A percentile compares a stretch with the other conserved stretches of the same genome.
phyloP scores from a whole-genome alignment of 768 basidiomycete genomes.

The Postia placenta region DNA sequence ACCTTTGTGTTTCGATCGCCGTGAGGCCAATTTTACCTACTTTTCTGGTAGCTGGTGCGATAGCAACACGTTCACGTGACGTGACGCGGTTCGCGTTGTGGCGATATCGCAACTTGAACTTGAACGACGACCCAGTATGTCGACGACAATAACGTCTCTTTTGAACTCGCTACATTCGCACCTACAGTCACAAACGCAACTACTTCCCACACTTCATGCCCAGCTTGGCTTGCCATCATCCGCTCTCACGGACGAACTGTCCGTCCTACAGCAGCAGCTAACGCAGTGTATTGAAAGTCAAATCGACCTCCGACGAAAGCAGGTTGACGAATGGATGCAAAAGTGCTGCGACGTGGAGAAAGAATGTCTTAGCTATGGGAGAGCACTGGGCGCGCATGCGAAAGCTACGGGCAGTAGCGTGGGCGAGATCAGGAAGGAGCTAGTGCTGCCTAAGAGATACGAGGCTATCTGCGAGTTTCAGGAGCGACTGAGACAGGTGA shows the following conservation, averaged over 20 bases:
- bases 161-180: constrained; percentile 74
- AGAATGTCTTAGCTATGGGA: constrained; percentile 60
- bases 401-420: constrained; percentile 62
- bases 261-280: constrained; percentile 66
- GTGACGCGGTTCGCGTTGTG: constrained; percentile 14
- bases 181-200: constrained; percentile 73
- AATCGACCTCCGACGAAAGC: constrained; percentile 59
- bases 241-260: constrained; percentile 77
- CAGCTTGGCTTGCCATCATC: constrained; percentile 79
- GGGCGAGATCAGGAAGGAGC: constrained; percentile 65
- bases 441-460: constrained; percentile 65
- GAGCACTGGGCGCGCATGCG: constrained; percentile 64
- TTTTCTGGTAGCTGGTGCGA: constrained; percentile 49
- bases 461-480: constrained; percentile 65
- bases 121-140: constrained; percentile 15
- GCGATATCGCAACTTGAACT: constrained; percentile 6
- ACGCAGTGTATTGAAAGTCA: constrained; percentile 70
- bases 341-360: constrained; percentile 58
- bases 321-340: constrained; percentile 71
- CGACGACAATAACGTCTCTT: constrained; percentile 80
- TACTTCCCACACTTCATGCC: constrained; percentile 75
- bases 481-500: constrained; percentile 74
- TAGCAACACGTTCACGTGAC: constrained; percentile 25
- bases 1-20: no score
- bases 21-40: no score